Evolutionary conservation across 2,329 filamentous ascomycete species (phyloP).

Genomic region (Botryotinia narcissicola): DNA sequence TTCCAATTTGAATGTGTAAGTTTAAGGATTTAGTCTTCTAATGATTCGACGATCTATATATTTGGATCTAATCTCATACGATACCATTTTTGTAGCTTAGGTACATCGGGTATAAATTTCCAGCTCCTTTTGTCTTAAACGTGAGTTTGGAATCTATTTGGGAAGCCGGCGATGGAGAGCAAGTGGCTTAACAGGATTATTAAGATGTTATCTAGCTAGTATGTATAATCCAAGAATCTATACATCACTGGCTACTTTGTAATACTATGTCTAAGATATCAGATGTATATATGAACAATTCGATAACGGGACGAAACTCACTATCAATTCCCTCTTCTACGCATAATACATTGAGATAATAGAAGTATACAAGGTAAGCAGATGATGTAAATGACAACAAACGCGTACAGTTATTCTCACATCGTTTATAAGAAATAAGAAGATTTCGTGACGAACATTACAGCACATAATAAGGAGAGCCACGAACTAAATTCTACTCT

Average conservation of each 20-base stretch:
- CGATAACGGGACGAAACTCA: not conserved
- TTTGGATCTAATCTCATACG: not conserved
- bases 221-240: not conserved
- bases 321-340: not conserved
- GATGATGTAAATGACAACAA: not conserved
- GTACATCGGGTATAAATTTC: no score
- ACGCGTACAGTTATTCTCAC: not conserved
- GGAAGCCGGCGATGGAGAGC: rapidly evolving
- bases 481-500: not conserved
- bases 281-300: not conserved
- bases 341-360: rapidly evolving
- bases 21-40: no score
- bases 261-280: not conserved
- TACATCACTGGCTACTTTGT: not conserved
- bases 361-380: not conserved
- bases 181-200: no score
- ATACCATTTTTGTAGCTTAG: not conserved
- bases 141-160: no score
- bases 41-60: not conserved
- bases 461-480: not conserved
- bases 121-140: no score
- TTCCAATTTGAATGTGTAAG: no score
- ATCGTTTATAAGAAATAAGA: not conserved
- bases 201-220: no score
- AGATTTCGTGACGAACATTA: no score